Conservation (phyloP, 257 asterid genomes). For the Solanum clarkiae region DNA sequence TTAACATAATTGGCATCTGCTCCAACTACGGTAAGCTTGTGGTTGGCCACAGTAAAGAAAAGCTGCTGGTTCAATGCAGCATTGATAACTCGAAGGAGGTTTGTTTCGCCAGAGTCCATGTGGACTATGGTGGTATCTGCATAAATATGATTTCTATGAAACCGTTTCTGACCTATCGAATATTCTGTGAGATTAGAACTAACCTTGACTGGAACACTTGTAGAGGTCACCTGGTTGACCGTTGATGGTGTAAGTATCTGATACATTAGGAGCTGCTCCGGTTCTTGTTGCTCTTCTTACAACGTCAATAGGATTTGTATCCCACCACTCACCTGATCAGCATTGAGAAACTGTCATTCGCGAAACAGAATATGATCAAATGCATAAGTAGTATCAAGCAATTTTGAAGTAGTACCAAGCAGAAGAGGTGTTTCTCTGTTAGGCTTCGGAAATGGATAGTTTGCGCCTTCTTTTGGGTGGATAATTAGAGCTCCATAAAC, state of each 20-base stretch:
- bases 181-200: not conserved
- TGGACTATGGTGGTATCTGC: constrained; percentile 56
- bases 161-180: not conserved
- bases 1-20: constrained; percentile 73
- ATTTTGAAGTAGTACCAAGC: not conserved
- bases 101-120: constrained; percentile 47
- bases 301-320: not conserved
- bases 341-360: not conserved
- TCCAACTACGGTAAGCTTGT: constrained; percentile 71
- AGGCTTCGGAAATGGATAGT: not conserved
- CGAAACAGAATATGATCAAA: not conserved
- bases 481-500: constrained; percentile 70
- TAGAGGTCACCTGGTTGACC: not conserved
- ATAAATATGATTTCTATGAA: not conserved
- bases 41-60: constrained; percentile 77
- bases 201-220: constrained; percentile 69
- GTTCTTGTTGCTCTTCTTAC: constrained; percentile 57
- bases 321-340: not conserved
- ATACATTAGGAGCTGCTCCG: constrained; percentile 68
- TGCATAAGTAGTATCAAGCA: not conserved
- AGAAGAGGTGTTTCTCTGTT: not conserved
- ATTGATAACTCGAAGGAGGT: constrained; percentile 61
- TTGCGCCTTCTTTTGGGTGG: constrained; percentile 1
- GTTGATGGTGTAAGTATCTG: constrained; percentile 30
- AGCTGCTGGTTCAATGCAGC: constrained; percentile 78